Evolutionary conservation across 2,329 filamentous ascomycete species (phyloP).

Genomic region (Echinosphaeria canescens): DNA sequence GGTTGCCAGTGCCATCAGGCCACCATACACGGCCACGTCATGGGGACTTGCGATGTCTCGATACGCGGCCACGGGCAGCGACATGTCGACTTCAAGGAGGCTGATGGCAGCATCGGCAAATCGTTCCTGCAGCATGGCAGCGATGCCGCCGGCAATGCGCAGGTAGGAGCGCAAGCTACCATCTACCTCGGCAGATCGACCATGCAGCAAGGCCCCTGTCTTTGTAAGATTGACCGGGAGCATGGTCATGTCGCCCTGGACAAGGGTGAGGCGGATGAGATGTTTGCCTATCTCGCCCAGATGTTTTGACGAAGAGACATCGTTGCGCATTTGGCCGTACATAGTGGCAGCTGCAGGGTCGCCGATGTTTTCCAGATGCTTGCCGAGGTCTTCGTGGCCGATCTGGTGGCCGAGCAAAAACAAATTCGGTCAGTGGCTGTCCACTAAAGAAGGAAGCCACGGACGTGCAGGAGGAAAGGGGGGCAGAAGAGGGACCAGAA

Average conservation of each 20-base stretch:
- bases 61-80: slow-evolving; percentile 25
- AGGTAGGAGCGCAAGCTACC: slow-evolving; percentile 33
- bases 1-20: slow-evolving; percentile 71
- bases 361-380: slow-evolving; percentile 61
- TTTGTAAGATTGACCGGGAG: slow-evolving; percentile 41
- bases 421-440: slow-evolving; percentile 1
- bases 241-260: slow-evolving; percentile 56
- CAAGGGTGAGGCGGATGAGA: slow-evolving; percentile 52
- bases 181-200: slow-evolving; percentile 40
- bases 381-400: slow-evolving; percentile 81
- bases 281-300: slow-evolving; percentile 66
- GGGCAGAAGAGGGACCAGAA: no score
- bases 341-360: slow-evolving; percentile 53
- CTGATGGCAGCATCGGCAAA: slow-evolving; percentile 42
- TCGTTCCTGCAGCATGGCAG: slow-evolving; percentile 20
- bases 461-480: no score
- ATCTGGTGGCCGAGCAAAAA: slow-evolving; percentile 44
- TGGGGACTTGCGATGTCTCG: slow-evolving; percentile 60
- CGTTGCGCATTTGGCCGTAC: slow-evolving; percentile 74
- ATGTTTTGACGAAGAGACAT: slow-evolving; percentile 66
- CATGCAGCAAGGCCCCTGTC: slow-evolving; percentile 23
- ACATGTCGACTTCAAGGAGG: slow-evolving; percentile 45
- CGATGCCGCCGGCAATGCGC: slow-evolving; percentile 27
- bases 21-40: slow-evolving; percentile 82
- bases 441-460: no score